Evolutionary conservation across 148 eudicot species (phyloP).

Genomic region (Rhododendron vialii): DNA sequence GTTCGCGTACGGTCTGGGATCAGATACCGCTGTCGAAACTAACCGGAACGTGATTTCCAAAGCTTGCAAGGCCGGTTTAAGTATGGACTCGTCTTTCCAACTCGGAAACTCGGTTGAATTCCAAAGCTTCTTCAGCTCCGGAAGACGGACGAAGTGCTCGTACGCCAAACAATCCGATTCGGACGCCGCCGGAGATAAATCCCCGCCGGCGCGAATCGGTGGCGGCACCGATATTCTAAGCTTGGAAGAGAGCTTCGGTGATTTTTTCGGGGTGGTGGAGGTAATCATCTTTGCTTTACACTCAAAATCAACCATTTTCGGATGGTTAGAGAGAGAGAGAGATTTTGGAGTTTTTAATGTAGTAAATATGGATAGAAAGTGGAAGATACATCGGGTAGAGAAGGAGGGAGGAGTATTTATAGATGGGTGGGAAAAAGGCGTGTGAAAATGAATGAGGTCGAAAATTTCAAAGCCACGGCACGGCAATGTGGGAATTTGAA

Average conservation of each 20-base stretch:
- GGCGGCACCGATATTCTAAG: conserved; percentile 28
- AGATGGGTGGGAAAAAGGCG: conserved; percentile 19
- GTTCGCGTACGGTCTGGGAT: conserved; percentile 57
- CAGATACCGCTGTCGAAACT: conserved; percentile 47
- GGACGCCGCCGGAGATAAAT: conserved; percentile 36
- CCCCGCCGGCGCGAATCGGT: conserved; percentile 20
- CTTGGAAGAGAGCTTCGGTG: conserved; percentile 29
- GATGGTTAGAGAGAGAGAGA: not conserved
- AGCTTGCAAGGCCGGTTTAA: conserved; percentile 61
- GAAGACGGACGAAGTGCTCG: conserved; percentile 59
- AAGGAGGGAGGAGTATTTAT: conserved; percentile 18
- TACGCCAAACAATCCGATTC: conserved; percentile 55
- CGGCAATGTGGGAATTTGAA: not conserved
- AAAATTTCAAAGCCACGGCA: conserved; percentile 12
- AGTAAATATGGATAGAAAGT: not conserved
- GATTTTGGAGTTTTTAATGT: not conserved
- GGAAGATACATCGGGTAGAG: not conserved
- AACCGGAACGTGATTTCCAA: conserved; percentile 74
- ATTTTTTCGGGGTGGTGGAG: conserved; percentile 30
- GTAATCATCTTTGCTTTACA: conserved; percentile 53
- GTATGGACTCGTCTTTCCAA: conserved; percentile 54
- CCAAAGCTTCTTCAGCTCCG: conserved; percentile 61
- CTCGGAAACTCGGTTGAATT: conserved; percentile 36
- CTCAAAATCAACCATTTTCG: conserved; percentile 60
- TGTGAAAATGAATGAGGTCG: conserved; percentile 10